Conservation (phyloP, 2,329 filamentous ascomycete species). For the Dissoconium aciculare region DNA sequence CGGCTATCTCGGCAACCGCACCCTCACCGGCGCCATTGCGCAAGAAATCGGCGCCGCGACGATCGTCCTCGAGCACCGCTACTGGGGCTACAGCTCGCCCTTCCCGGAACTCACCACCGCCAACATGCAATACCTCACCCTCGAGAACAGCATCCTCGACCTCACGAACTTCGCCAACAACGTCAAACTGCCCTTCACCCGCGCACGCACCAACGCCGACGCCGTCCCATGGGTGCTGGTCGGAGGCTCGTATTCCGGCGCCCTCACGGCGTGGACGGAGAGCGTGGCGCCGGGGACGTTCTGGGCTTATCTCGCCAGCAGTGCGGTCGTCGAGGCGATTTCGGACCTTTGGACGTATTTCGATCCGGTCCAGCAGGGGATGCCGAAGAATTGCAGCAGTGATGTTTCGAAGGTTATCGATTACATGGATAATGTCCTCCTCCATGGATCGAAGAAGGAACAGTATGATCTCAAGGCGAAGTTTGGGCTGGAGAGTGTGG, state of each 20-base stretch:
- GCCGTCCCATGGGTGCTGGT: conserved; percentile 42
- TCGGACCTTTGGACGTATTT: conserved; percentile 47
- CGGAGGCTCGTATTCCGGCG: conserved; percentile 44
- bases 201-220: conserved; percentile 34
- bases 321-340: conserved; percentile 41
- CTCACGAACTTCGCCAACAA: conserved; percentile 40
- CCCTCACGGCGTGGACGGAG: conserved; percentile 42
- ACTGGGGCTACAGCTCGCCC: conserved; percentile 43
- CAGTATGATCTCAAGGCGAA: conserved; percentile 34
- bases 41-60: conserved; percentile 40
- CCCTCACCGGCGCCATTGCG: conserved; percentile 37
- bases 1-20: conserved; percentile 37
- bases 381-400: conserved; percentile 43
- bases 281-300: conserved; percentile 40
- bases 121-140: conserved; percentile 40
- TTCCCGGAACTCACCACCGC: conserved; percentile 37
- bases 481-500: conserved; percentile 39
- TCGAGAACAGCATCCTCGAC: conserved; percentile 40
- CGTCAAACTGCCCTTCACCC: conserved; percentile 37
- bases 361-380: conserved; percentile 40
- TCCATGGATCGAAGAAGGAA: conserved; percentile 17
- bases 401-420: conserved; percentile 39
- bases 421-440: conserved; percentile 29
- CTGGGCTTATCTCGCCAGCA: conserved; percentile 45
- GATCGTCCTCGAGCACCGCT: conserved; percentile 44